Evolutionary conservation across 306 rosid genomes (phyloP), one percentile per base, ranked within the genome.

Genomic region (Purshia tridentata): DNA sequence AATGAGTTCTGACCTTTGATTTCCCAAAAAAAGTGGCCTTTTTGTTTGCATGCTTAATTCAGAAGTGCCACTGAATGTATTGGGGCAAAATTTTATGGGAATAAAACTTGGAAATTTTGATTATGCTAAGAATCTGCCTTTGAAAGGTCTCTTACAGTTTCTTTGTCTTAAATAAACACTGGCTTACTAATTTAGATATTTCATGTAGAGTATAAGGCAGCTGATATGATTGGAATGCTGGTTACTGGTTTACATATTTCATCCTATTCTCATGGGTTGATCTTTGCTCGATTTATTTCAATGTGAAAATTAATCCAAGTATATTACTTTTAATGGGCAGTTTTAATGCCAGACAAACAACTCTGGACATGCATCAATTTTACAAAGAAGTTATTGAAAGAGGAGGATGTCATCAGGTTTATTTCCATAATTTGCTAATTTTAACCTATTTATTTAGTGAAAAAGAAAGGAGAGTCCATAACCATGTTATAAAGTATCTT

Each of bases 321-420:
- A 11, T 44, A 15, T 2, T 70, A 6, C 39, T 49, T 78, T 51
- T 23, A 41, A 40, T 47, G 59, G 66, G 78, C 81, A 80, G 80
- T 20, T 22, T 81, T 41, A 65, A 81, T 81, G 75, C 66, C 15
- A 54, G 81, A 72, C 54, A 66, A 39, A 58, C 81, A 39, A 48
- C 45, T 37, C 16, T 81, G 66, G 74, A 76, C 49, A 58, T 81
- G 78, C 81, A 81, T 70, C 52, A 70, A 29, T 71, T 72, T 50
- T 81, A 76, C 74, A 76, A 65, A 53, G 84, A 81, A 71, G 84
- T 81, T 44, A 59, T 51, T 44, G 52, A 41, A 45, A 76, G 78
- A 61, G 84, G 84, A 35, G 84, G 84, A 44, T 81, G 39, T 66
- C 19, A 70, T 45, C 81, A 70, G 77, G 84, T 72, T 53, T 47